Base-by-base conservation (phyloP, 2,329 filamentous ascomycete species). In the Aspergillus fischeri region DNA sequence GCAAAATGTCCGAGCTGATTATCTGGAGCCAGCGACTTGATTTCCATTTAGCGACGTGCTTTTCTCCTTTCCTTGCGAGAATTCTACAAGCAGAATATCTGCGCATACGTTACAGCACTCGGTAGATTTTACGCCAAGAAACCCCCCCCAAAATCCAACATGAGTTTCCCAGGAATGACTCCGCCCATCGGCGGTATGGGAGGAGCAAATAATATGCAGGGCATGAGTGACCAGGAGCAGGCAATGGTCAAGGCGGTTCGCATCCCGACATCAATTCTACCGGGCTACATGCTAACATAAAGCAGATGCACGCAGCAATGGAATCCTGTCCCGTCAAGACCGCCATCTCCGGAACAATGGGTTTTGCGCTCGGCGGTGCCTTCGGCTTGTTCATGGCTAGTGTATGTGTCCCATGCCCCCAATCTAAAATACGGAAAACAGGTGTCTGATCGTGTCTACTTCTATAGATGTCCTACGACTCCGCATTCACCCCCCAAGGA, bases 341-440 rank as follows among this genome's bases (percentile, higher is more conserved):
- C 20, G 87, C 86, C 65, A 89, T 99, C 77, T 90, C 92, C 0
- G 94, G 93, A 56, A 90, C 89, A 25, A 95, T 95, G 85, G 94
- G 94, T 17, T 97, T 97, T 69, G 94, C 88, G 41, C 87, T 99
- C 64, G 94, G 94, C 61, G 94, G 92, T 68, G 81, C 95, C 47
- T 99, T 99, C 67, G 94, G 94, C 65, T 83, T 97, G 68, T 99
- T 99, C 81, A 99, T 97, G 93, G 91, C 92, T 58, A 94, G 90
- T 70, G 91, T 96, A 86, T 62, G 88, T 21, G 42, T 25, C n/a
- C 29, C 47, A 24, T 8, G 28, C 38, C 11, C 53, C 41, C n/a
- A 38, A 25, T 29, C 20, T 27, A 35, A 17, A 35, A 2, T 35
- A 35, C 5, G 6, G 14, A 38, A 17, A 6, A 35, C 24, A 47